These are phyloP conservation scores for Psidium friedrichsthalianum DNA, from an alignment of 345 rosid genomes.

Conservation along the genomic window DNA sequence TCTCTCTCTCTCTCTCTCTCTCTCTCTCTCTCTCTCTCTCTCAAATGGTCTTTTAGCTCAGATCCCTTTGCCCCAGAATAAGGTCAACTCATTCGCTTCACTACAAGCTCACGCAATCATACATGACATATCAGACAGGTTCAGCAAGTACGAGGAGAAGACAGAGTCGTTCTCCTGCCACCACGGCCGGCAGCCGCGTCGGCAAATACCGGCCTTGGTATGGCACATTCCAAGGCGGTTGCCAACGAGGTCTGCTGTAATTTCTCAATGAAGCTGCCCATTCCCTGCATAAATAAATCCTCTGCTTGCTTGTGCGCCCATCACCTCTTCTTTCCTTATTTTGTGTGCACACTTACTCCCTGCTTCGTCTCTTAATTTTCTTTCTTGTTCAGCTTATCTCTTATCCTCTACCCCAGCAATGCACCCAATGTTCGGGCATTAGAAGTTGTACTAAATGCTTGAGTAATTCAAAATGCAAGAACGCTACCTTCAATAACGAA, in stretches of 20 bases:
- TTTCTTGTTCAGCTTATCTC: too few species aligned
- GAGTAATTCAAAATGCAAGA: too few species aligned
- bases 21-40: too few species aligned
- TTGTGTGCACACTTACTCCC: too few species aligned
- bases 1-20: too few species aligned
- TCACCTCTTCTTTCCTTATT: too few species aligned
- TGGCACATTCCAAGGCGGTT: background rate
- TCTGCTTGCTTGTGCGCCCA: background rate
- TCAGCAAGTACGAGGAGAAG: background rate
- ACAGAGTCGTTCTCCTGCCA: background rate
- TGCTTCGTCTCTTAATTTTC: too few species aligned
- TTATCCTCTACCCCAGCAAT: too few species aligned
- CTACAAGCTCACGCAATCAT: background rate
- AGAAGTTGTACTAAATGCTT: too few species aligned
- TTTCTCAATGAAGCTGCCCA: background rate
- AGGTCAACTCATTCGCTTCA: background rate
- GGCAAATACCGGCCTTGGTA: background rate
- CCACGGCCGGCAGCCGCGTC: background rate
- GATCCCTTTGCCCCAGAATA: background rate
- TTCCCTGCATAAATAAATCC: background rate
- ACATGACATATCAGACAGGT: background rate
- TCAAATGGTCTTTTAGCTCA: too few species aligned
- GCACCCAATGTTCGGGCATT: too few species aligned
- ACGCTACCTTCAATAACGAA: too few species aligned
- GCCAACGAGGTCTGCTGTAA: background rate